Conservation (phyloP, 2,329 filamentous ascomycete genomes). For the Periconia sp. region DNA sequence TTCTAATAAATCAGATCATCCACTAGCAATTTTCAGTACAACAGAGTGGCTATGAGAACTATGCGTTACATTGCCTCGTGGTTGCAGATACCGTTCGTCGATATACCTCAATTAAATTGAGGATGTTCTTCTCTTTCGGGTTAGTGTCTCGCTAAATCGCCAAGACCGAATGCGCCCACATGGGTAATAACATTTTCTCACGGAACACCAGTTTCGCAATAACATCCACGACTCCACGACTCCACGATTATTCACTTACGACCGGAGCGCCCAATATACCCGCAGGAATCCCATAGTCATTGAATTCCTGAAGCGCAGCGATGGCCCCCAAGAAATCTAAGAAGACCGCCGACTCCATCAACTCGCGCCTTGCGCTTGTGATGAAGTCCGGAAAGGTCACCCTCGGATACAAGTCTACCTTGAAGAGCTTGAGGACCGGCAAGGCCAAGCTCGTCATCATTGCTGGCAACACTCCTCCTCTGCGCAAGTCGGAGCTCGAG, state of each 20-base stretch:
- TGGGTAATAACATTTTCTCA: too few species aligned
- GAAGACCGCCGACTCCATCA: slow-evolving; percentile 83
- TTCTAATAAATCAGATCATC: too few species aligned
- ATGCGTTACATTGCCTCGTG: too few species aligned
- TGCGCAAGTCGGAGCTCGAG: slow-evolving; percentile 97
- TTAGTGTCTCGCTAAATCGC: background rate
- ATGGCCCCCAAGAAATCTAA: slow-evolving; percentile 63
- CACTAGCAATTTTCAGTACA: too few species aligned
- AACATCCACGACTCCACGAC: background rate
- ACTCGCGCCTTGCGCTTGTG: slow-evolving; percentile 66
- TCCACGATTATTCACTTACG: background rate
- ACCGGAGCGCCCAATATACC: slow-evolving; percentile 8
- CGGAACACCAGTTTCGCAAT: too few species aligned
- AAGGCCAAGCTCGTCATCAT: slow-evolving; percentile 99
- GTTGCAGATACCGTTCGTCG: too few species aligned
- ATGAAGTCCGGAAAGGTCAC: slow-evolving; percentile 79
- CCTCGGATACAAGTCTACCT: slow-evolving; percentile 84
- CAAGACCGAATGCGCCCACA: background rate
- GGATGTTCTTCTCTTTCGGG: background rate
- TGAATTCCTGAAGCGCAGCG: slow-evolving; percentile 38
- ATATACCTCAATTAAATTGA: too few species aligned
- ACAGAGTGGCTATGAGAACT: too few species aligned
- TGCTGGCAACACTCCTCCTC: slow-evolving; percentile 91
- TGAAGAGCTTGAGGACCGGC: slow-evolving; percentile 86
- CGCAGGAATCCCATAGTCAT: slow-evolving; percentile 9